These are phyloP conservation scores for Plasmodium inui DNA, from an alignment of 169 alveolate species.

Conservation along the genomic window DNA sequence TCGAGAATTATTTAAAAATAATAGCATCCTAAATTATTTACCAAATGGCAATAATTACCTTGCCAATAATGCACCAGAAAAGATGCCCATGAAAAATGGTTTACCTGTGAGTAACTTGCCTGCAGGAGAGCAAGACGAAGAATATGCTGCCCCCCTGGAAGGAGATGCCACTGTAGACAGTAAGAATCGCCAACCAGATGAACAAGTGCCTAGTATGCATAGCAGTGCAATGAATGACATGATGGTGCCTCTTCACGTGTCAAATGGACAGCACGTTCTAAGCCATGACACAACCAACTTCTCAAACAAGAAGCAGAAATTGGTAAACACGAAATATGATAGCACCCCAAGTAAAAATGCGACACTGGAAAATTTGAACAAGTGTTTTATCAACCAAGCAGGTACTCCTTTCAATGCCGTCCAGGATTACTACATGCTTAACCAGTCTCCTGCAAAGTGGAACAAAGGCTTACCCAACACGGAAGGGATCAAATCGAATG, in stretches of 20 bases:
- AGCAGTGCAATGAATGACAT: not conserved
- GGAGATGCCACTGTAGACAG: constrained; percentile 5
- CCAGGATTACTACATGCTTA: constrained; percentile 14
- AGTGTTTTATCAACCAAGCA: constrained; percentile 8
- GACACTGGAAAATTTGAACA: constrained; percentile 24
- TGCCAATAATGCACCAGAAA: not conserved
- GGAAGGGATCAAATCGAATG: constrained; percentile 14
- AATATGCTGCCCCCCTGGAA: not conserved
- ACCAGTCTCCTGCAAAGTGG: constrained; percentile 34
- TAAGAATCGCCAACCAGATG: not conserved
- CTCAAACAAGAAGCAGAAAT: constrained; percentile 24
- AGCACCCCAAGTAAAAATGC: constrained; percentile 24
- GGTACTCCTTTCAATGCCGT: constrained; percentile 3
- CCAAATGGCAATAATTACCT: not conserved
- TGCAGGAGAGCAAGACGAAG: not conserved
- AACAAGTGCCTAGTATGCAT: not conserved
- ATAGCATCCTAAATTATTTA: constrained; percentile 14
- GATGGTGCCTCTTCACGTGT: not conserved
- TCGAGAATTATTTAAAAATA: constrained; percentile 12
- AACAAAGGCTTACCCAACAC: constrained; percentile 10
- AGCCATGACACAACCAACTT: constrained; percentile 14
- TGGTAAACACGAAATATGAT: constrained; percentile 4
- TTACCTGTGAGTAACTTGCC: not conserved
- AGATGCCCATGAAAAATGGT: constrained; percentile 2
- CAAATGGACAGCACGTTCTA: constrained; percentile 23